Conservation (phyloP, 192 early-diverging fungal species). For the Phlyctochytrium planicorne region DNA sequence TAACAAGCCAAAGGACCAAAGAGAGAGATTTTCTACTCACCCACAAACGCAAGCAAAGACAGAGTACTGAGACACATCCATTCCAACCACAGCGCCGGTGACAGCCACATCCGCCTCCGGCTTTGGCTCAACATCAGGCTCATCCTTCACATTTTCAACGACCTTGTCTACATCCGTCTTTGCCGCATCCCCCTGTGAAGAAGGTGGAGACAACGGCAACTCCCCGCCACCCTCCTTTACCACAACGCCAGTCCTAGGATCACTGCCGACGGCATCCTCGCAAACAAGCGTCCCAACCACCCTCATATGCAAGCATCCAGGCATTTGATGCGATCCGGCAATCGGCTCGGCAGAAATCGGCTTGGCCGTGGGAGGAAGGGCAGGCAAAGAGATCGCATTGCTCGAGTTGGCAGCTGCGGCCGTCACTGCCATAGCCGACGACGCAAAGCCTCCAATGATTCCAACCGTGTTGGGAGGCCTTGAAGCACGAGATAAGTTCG, state of each 20-base stretch:
- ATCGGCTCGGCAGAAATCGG: background rate
- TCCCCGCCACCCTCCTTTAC: background rate
- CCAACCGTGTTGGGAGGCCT: background rate
- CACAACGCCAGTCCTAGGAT: background rate
- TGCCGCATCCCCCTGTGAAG: background rate
- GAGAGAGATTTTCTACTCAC: background rate
- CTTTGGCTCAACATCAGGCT: background rate
- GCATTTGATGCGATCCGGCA: background rate
- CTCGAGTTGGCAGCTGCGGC: background rate
- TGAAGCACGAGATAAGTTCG: no score
- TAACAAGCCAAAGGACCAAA: background rate
- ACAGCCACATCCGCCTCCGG: background rate
- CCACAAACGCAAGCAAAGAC: background rate
- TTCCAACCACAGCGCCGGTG: background rate
- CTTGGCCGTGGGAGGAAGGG: background rate
- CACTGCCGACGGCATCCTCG: background rate
- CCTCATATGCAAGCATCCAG: background rate
- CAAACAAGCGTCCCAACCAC: background rate
- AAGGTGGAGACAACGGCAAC: no score
- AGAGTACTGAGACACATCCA: background rate
- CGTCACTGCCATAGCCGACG: background rate
- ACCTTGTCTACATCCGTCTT: background rate
- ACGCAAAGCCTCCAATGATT: background rate
- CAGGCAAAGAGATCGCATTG: background rate
- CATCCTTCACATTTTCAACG: background rate